Evolutionary conservation across 352 stramenopile species (phyloP).

Genomic region (Globisporangium emineosum): DNA sequence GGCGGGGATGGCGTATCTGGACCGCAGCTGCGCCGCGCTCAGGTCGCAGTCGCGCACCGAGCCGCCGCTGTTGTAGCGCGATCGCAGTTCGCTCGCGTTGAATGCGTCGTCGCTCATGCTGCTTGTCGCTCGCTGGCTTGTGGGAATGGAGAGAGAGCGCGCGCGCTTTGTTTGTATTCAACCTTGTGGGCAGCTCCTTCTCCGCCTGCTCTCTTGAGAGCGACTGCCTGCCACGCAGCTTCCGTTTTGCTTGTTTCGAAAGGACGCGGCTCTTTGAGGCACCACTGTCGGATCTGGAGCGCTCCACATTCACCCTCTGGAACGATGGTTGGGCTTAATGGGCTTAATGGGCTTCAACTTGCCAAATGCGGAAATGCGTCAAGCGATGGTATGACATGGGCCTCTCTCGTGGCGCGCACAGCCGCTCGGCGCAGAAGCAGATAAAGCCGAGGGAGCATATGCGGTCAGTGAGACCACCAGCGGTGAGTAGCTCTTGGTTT

Average conservation of each 20-base stretch:
- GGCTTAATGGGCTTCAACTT: too few relatives aligned
- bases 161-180: not conserved
- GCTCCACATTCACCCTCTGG: not conserved
- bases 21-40: slow-evolving; percentile 70
- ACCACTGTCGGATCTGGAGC: not conserved
- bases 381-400: too few relatives aligned
- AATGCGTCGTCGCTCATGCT: slow-evolving; percentile 57
- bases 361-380: too few relatives aligned
- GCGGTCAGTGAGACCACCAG: too few relatives aligned
- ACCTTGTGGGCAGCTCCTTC: too few relatives aligned
- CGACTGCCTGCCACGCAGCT: not conserved
- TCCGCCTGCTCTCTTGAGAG: not conserved
- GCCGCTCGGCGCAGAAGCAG: too few relatives aligned
- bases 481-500: too few relatives aligned
- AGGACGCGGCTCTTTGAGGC: slow-evolving; percentile 5
- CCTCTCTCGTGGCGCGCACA: too few relatives aligned
- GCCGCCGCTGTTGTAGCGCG: slow-evolving; percentile 70
- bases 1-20: slow-evolving; percentile 72
- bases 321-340: not conserved
- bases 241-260: slow-evolving; percentile 1
- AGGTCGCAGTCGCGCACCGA: slow-evolving; percentile 74
- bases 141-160: too few relatives aligned
- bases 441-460: too few relatives aligned
- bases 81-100: slow-evolving; percentile 62
- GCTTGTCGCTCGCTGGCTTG: not conserved